Base-by-base conservation (phyloP, 768 basidiomycete genomes). In the Mrakia gelida region DNA sequence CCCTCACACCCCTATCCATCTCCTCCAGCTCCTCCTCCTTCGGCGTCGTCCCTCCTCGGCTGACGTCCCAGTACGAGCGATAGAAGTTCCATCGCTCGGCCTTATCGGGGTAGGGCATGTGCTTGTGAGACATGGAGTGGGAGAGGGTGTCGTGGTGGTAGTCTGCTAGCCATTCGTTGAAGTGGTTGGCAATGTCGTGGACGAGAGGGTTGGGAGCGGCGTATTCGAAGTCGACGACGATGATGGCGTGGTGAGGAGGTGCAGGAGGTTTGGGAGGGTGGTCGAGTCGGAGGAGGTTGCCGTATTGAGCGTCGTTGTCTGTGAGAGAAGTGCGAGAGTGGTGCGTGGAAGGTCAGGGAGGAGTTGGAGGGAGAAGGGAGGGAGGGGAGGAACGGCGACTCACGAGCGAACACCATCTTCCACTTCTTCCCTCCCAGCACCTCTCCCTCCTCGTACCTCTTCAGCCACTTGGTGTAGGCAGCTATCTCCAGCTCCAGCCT, bases 211-310 rank as follows among this genome's bases (percentile, higher is more conserved):
- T 98, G 7, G 92, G 91, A 0, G 91, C 88, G 21, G 96, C 94
- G 83, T 99, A 99, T 86, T 99, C 97, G 83, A 98, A 98, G 85
- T 99, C 97, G 80, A 97, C 94, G 52, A 96, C 92, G 83, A 96
- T 92, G 80, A 96, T 90, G 92, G 95, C n/a, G 80, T 81, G 67
- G 81, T 82, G 75, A 32, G 75, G 54, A 13, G 78, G 78, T 32
- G 72, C 41, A 11, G 76, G 78, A 21, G 75, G 43, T 45, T 71
- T 75, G 72, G 87, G 86, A 49, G 86, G 84, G 65, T 86, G 86
- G 71, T 88, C 90, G 81, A 97, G 87, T 81, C 89, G 87, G 77
- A 98, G 86, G 30, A 98, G 85, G 85, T 99, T 99, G 70, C 95
- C 96, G 83, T 94, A 95, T 85, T 98, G 97, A 11, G 94, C 88